Percentiles rank a stretch among this genome's conserved stretches.
Evolutionary conservation across 768 basidiomycete species (phyloP).

Genomic region (Hydnum rufescens): DNA sequence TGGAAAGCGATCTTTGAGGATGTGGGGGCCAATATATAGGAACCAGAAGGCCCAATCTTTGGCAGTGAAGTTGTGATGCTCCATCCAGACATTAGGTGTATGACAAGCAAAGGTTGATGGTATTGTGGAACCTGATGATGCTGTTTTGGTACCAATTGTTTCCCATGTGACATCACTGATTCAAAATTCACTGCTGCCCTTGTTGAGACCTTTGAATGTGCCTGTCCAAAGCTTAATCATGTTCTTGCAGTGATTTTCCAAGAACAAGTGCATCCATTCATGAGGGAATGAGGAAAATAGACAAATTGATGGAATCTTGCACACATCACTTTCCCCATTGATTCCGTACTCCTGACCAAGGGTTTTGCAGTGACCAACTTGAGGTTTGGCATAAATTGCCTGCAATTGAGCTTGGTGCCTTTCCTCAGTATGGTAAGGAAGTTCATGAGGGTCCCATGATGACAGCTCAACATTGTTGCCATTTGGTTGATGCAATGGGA

Average conservation of each 20-base stretch:
- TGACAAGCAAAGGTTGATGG: conserved; percentile 5
- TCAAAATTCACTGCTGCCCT: not conserved
- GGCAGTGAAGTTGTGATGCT: conserved; percentile 9
- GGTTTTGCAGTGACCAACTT: not conserved
- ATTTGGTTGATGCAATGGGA: conserved; percentile 4
- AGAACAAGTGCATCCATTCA: conserved; percentile 12
- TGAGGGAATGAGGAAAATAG: conserved; percentile 2
- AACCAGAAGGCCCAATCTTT: conserved; percentile 15
- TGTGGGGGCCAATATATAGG: conserved; percentile 3
- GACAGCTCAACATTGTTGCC: conserved; percentile 11
- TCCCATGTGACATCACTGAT: not conserved
- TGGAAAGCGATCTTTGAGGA: conserved; percentile 2
- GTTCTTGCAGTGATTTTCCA: conserved; percentile 6
- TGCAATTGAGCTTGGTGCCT: not conserved
- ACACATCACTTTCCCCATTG: conserved; percentile 4
- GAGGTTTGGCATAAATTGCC: not conserved
- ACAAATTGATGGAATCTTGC: not conserved
- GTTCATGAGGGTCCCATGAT: conserved; percentile 13
- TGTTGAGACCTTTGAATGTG: conserved; percentile 2
- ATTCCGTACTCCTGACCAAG: conserved; percentile 3
- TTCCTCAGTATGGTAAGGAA: conserved; percentile 20
- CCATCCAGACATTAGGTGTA: conserved; percentile 2
- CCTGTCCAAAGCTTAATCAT: conserved; percentile 7
- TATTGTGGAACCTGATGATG: conserved; percentile 2
- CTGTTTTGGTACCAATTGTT: conserved; percentile 2